Base-by-base conservation (phyloP, 768 basidiomycete genomes). In the Leccinum rimulosum region DNA sequence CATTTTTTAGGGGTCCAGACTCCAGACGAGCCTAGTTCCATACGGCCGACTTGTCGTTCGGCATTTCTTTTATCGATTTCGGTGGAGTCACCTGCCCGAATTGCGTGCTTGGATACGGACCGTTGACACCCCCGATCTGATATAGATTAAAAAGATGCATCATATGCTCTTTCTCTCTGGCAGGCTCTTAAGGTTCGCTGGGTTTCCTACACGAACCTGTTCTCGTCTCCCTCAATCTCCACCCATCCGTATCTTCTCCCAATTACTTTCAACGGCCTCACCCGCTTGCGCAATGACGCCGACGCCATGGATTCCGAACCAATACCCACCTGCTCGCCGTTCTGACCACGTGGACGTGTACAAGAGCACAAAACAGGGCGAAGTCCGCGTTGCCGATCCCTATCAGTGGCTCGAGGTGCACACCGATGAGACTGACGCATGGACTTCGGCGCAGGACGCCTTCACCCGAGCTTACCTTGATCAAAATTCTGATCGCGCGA, bases 391-490 rank as follows among this genome's bases (percentile, higher is more conserved):
- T 0, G 72, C 77, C 4, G 87, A 91, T 71, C 89, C 90, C 6
- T 91, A 90, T 74, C 74, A 81, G 48, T 92, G 90, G 89, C 77
- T 93, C 22, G 88, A 91, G 60, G 75, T 82, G 30, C 71, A 85
- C 63, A 78, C 80, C 28, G 73, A 80, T 17, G 88, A 92, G 70
- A 88, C 86, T 0, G 80, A 86, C 52, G 68, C 75, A 40, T 90
- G 88, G 88, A 84, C 79, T 2, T 76, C 80, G 27, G 79, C 76
- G 8, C 89, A 91, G 68, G 84, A 83, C 56, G 68, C 66, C 9
- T 85, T 81, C 64, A 87, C 87, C 15, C 79, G 82, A 36, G 56
- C 75, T 30, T 84, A 86, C 69, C 75, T 93, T 56, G 82, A 86
- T 70, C 76, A 84, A 72, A 87, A 84, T 64, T 72, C 80, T n/a